Percentiles rank a stretch among this genome's conserved stretches.
phyloP scores from a whole-genome alignment of 2,329 filamentous ascomycete genomes.

The Alternaria conjuncta region DNA sequence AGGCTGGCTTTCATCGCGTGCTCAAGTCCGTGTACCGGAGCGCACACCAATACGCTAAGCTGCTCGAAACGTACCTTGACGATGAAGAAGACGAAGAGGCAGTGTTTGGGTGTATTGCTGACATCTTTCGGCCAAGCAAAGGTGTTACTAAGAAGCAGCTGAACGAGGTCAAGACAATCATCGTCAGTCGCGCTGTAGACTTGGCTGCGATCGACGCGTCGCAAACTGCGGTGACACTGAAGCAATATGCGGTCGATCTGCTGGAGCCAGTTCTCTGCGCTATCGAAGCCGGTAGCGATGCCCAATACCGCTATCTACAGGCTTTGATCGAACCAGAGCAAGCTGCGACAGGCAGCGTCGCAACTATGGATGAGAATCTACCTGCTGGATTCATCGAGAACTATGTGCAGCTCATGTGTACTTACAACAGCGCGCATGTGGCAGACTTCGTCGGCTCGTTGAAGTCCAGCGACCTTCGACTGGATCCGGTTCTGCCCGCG shows the following conservation, averaged over 20 bases:
- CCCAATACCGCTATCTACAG: slow-evolving; percentile 78
- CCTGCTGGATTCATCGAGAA: slow-evolving; percentile 73
- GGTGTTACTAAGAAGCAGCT: slow-evolving; percentile 72
- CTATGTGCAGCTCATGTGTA: slow-evolving; percentile 92
- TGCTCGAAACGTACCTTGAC: slow-evolving; percentile 83
- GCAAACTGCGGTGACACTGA: slow-evolving; percentile 70
- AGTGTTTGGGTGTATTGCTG: slow-evolving; percentile 79
- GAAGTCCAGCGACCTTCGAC: slow-evolving; percentile 76
- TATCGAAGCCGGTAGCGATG: slow-evolving; percentile 64
- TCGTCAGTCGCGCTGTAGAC: slow-evolving; percentile 69
- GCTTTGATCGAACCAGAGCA: slow-evolving; percentile 72
- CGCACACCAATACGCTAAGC: slow-evolving; percentile 78
- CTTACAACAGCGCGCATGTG: slow-evolving; percentile 80
- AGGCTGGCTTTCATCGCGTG: slow-evolving; percentile 87
- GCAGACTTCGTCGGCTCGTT: slow-evolving; percentile 81
- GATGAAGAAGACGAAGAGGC: slow-evolving; percentile 77
- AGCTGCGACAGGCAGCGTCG: slow-evolving; percentile 1
- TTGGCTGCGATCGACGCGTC: slow-evolving; percentile 71
- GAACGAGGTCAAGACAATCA: slow-evolving; percentile 71
- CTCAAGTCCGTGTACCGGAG: slow-evolving; percentile 85
- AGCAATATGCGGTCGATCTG: slow-evolving; percentile 66
- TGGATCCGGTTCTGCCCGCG: slow-evolving; percentile 81
- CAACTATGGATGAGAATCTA: slow-evolving; percentile 29
- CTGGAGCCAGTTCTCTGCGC: slow-evolving; percentile 71
- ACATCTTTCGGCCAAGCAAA: slow-evolving; percentile 72